Percentiles rank a stretch among this genome's conserved stretches.
Conservation (phyloP, 2,329 filamentous ascomycete species). For the Aotearoamyces nothofagi region DNA sequence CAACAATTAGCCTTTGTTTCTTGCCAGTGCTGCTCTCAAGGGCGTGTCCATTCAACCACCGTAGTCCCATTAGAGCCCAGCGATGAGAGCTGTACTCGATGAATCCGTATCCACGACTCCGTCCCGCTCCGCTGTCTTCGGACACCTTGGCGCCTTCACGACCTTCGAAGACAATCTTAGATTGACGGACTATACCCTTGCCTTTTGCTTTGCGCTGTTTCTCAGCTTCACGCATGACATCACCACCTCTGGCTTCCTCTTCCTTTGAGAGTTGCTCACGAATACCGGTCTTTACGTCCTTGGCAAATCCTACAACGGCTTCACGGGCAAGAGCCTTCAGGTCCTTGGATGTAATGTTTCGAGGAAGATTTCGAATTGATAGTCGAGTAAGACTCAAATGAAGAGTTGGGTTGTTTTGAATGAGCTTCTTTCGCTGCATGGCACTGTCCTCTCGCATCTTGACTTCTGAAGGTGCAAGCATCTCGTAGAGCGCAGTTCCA, state of each 20-base stretch:
- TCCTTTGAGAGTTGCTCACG: constrained; percentile 78
- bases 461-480: constrained; percentile 64
- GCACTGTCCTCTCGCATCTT: constrained; percentile 79
- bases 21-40: constrained; percentile 49
- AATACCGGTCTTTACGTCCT: constrained; percentile 65
- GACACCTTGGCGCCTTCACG: constrained; percentile 70
- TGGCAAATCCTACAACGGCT: constrained; percentile 88
- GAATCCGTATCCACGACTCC: constrained; percentile 90
- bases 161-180: constrained; percentile 89
- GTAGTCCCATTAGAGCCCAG: constrained; percentile 84
- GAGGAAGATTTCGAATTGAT: constrained; percentile 81
- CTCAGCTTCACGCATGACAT: constrained; percentile 70
- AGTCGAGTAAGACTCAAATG: constrained; percentile 83
- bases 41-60: constrained; percentile 76
- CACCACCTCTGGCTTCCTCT: constrained; percentile 65
- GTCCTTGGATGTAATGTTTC: constrained; percentile 68
- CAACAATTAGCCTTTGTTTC: constrained; percentile 81
- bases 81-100: constrained; percentile 92
- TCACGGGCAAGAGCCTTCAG: constrained; percentile 82
- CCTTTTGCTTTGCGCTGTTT: constrained; percentile 64
- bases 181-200: constrained; percentile 79
- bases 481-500: constrained; percentile 63
- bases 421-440: constrained; percentile 76
- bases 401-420: constrained; percentile 79
- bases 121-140: constrained; percentile 62